Base-by-base conservation (phyloP, 371 early-diverging fungal species). In the Mycotypha africana region DNA sequence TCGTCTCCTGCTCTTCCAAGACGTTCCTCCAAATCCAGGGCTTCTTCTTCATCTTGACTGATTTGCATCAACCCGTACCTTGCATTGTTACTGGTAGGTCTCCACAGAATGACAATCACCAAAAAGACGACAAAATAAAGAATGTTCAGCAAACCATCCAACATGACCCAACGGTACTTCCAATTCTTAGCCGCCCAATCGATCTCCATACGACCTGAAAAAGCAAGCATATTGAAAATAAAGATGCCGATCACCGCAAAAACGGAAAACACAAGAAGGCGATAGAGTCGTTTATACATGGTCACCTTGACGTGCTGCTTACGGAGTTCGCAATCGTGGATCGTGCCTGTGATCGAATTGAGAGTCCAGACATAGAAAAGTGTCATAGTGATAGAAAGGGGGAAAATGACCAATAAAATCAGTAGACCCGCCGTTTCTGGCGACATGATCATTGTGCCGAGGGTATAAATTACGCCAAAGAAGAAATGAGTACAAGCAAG, bases 281-380 rank as follows among this genome's bases (percentile, higher is more conserved):
- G 74, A 73, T 87, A 87, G n/a, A 97, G 73, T 12, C 87, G 70
- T 45, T 77, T 76, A 70, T 93, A 96, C 95, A 95, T 97, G 45
- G 65, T 51, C 22, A 90, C 82, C 70, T 95, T 97, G 52, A 86
- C 88, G 8, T 77, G 74, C 53, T 97, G 97, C 41, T 88, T 76
- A 38, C 92, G 84, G 28, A 78, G 57, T 44, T 88, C 85, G 5
- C 65, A 51, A 5, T 62, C 56, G 14, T 36, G 48, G 17, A 70
- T 47, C 1, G 74, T 75, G 23, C 44, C 40, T 19, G 67, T 59
- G 31, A 69, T 70, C 1, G 74, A 62, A 19, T 58, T 62, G 10
- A 71, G 60, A 11, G 79, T 96, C 92, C 96, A 94, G n/a, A 89
- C 74, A 61, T 96, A 96, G 51, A 97, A 96, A 16, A 81, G 70